Conservation (phyloP, 768 basidiomycete species). For the Lyophyllum atratum region DNA sequence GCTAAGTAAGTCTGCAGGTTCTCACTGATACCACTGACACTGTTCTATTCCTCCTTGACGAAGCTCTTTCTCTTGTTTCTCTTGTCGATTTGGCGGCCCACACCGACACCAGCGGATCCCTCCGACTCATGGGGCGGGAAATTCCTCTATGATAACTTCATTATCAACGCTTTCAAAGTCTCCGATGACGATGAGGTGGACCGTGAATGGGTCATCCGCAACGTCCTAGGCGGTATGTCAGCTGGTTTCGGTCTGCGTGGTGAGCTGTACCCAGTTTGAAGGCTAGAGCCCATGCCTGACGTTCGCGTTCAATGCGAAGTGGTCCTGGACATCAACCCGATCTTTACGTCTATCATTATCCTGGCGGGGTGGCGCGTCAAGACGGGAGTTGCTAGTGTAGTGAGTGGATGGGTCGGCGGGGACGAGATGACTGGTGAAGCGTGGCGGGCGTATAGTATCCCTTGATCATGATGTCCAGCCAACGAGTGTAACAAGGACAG, state of each 20-base stretch:
- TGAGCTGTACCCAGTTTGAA: constrained; percentile 28
- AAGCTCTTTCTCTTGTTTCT: constrained; percentile 84
- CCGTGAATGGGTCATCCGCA: constrained; percentile 82
- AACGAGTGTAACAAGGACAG: neutral
- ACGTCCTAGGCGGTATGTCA: constrained; percentile 83
- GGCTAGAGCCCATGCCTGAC: neutral
- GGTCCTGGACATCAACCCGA: constrained; percentile 73
- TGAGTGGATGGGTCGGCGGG: constrained; percentile 69
- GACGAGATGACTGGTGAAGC: constrained; percentile 59
- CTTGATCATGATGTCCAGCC: constrained; percentile 28
- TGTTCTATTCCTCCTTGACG: constrained; percentile 82
- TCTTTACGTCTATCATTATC: constrained; percentile 76
- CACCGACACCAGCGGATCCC: constrained; percentile 28
- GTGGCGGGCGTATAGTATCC: constrained; percentile 85
- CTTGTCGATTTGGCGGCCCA: constrained; percentile 77
- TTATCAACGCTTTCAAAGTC: constrained; percentile 47
- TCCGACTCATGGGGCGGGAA: constrained; percentile 27
- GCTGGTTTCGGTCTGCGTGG: constrained; percentile 85
- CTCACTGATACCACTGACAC: constrained; percentile 74
- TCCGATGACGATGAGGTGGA: constrained; percentile 77
- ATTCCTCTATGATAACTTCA: constrained; percentile 30
- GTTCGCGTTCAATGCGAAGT: constrained; percentile 42
- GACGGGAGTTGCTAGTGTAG: constrained; percentile 58
- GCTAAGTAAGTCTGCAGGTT: constrained; percentile 40
- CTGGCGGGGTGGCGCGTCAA: constrained; percentile 74